Base-by-base conservation (phyloP, 2,329 filamentous ascomycete species). In the Paramyrothecium sp. region DNA sequence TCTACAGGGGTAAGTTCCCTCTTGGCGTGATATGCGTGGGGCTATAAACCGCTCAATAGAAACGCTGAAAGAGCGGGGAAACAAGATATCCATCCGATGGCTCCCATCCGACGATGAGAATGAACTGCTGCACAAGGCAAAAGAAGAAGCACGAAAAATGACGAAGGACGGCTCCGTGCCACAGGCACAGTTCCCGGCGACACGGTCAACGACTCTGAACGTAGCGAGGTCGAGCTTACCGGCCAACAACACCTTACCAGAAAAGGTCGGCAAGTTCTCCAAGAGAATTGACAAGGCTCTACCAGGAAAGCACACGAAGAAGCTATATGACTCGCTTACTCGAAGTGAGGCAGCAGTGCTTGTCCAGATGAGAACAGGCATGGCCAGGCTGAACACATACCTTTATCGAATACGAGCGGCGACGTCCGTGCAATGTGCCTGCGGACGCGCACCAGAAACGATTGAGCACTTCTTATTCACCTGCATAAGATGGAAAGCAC, bases 361-460 rank as follows among this genome's bases (percentile, higher is more conserved):
- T n/a, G n/a, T n/a, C n/a, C n/a, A n/a, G n/a, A n/a, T n/a, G n/a
- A n/a, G n/a, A n/a, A n/a, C n/a, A n/a, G n/a, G n/a, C n/a, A n/a
- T n/a, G n/a, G n/a, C n/a, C n/a, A n/a, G n/a, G n/a, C n/a, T n/a
- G n/a, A n/a, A n/a, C n/a, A n/a, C n/a, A n/a, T n/a, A n/a, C n/a
- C n/a, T n/a, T n/a, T n/a, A n/a, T n/a, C n/a, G n/a, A n/a, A n/a
- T n/a, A n/a, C n/a, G n/a, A n/a, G n/a, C n/a, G n/a, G n/a, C n/a
- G n/a, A n/a, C n/a, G n/a, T 55, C 23, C 10, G 50, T 20, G 48
- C 11, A 50, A 34, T 58, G 49, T 50, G 49, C 16, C 50, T 58
- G 56, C 34, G 56, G 56, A 51, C 48, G 38, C 23, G 53, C 54
- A 55, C 30, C 47, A 52, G 56, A 58, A 49, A 58, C 56, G 22